Conservation (phyloP, 371 early-diverging fungal genomes). For the Mortierella sp. region DNA sequence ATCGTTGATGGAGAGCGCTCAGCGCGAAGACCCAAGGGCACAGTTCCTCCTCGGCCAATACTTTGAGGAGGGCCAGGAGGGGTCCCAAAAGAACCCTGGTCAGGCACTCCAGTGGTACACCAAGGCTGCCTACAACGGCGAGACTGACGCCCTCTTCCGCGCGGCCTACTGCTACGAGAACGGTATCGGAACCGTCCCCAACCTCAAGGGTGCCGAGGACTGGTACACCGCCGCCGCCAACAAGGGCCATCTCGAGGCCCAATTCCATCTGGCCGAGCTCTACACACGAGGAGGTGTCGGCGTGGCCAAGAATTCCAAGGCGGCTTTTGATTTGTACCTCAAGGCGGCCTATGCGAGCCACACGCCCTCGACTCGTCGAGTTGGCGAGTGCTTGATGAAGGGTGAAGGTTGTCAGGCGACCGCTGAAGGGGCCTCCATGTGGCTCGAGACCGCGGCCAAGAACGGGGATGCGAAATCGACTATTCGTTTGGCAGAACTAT, state of each 20-base stretch:
- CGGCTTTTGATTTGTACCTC: slow-evolving; percentile 51
- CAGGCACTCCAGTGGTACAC: slow-evolving; percentile 56
- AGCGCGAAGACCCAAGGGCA: slow-evolving; percentile 48
- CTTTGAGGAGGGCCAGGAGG: slow-evolving; percentile 56
- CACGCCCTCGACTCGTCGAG: slow-evolving; percentile 46
- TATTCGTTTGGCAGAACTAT: slow-evolving; percentile 49
- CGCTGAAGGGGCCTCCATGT: slow-evolving; percentile 54
- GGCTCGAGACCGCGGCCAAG: slow-evolving; percentile 56
- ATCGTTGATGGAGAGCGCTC: slow-evolving; percentile 48
- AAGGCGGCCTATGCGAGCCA: slow-evolving; percentile 55
- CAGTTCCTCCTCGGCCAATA: slow-evolving; percentile 55
- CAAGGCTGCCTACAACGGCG: slow-evolving; percentile 56
- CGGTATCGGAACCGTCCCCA: slow-evolving; percentile 50
- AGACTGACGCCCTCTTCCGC: slow-evolving; percentile 54
- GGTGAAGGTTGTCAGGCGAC: slow-evolving; percentile 56
- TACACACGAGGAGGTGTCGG: slow-evolving; percentile 46
- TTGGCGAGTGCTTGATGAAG: slow-evolving; percentile 53
- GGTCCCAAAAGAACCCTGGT: slow-evolving; percentile 49
- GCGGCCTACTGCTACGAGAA: slow-evolving; percentile 55
- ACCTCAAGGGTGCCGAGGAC: slow-evolving; percentile 55
- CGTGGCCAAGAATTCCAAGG: slow-evolving; percentile 48
- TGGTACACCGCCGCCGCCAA: slow-evolving; percentile 55
- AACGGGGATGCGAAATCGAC: slow-evolving; percentile 56
- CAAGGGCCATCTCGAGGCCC: slow-evolving; percentile 55
- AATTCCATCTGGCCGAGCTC: slow-evolving; percentile 51